A percentile compares a stretch with the other conserved stretches of the same genome.
Evolutionary conservation across 257 asterid species (phyloP).

Genomic region (Salvia hispanica): DNA sequence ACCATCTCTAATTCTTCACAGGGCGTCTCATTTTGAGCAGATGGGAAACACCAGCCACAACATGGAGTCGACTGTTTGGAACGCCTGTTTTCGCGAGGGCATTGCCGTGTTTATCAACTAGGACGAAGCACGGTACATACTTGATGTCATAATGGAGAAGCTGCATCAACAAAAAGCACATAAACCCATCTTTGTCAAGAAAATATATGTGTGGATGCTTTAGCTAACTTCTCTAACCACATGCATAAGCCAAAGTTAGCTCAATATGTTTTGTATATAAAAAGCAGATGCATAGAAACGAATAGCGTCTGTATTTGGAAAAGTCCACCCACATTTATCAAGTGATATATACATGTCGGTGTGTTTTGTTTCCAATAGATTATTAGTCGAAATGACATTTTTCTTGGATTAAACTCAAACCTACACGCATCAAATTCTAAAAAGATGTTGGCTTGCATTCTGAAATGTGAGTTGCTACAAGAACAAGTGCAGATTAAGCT

Average conservation of each 20-base stretch:
- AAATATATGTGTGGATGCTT: not conserved
- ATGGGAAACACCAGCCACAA: constrained; percentile 19
- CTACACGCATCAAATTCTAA: not conserved
- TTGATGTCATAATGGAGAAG: constrained; percentile 16
- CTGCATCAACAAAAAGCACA: not conserved
- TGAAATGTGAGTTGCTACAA: too few species aligned
- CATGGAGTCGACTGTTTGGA: constrained; percentile 9
- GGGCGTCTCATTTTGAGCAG: constrained; percentile 13
- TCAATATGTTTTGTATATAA: not conserved
- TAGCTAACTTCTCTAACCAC: not conserved
- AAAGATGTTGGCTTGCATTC: not conserved
- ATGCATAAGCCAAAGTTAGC: not conserved
- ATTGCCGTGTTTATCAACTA: constrained; percentile 13
- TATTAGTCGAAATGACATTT: not conserved
- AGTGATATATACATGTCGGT: not conserved
- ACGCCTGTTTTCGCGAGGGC: constrained; percentile 17
- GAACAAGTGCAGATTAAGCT: too few species aligned
- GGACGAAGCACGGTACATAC: constrained; percentile 19
- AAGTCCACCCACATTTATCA: not conserved
- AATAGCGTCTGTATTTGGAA: too few species aligned
- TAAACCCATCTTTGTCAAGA: not conserved
- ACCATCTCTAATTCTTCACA: not conserved
- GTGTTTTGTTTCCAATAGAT: not conserved
- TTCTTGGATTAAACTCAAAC: not conserved
- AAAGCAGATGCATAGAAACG: not conserved